phyloP scores from a whole-genome alignment of 2,329 filamentous ascomycete species.

The Aciculosporium take region DNA sequence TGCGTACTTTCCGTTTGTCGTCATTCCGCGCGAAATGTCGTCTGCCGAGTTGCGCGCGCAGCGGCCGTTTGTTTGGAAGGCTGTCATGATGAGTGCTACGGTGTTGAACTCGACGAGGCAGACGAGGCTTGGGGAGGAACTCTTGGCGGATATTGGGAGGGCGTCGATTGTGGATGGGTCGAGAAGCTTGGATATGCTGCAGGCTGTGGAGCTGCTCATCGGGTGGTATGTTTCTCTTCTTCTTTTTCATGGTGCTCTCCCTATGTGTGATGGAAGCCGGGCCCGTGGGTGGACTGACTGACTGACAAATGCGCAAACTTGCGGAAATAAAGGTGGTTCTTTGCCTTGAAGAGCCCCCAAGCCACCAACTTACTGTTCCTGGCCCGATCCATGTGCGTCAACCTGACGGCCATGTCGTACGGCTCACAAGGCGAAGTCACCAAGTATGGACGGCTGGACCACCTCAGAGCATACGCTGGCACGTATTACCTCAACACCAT shows the following conservation, averaged over 20 bases:
- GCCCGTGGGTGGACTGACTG: not conserved
- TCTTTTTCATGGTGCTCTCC: no score
- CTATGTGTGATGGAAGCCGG: not conserved
- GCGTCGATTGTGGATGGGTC: conserved; percentile 26
- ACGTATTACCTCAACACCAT: conserved; percentile 36
- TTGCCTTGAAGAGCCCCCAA: conserved; percentile 34
- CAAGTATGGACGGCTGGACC: conserved; percentile 22
- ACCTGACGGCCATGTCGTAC: conserved; percentile 20
- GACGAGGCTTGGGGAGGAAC: conserved; percentile 26
- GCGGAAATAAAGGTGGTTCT: conserved; percentile 28
- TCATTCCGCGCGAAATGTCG: conserved; percentile 23
- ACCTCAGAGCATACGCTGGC: conserved; percentile 32
- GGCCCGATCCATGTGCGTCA: conserved; percentile 30
- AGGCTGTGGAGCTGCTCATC: conserved; percentile 30
- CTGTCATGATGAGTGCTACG: conserved; percentile 29
- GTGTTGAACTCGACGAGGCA: conserved; percentile 31
- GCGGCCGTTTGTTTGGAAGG: conserved; percentile 35
- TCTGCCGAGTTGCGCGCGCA: conserved; percentile 22
- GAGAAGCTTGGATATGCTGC: conserved; percentile 32
- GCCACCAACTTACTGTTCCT: conserved; percentile 35
- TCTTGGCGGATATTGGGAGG: conserved; percentile 28
- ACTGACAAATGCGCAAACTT: not conserved
- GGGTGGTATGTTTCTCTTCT: conserved; percentile 29
- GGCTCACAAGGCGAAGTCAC: conserved; percentile 13
- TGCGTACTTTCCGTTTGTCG: conserved; percentile 30